Base-by-base conservation (phyloP, 176 grass and related monocot species). In the Tillandsia leiboldiana region DNA sequence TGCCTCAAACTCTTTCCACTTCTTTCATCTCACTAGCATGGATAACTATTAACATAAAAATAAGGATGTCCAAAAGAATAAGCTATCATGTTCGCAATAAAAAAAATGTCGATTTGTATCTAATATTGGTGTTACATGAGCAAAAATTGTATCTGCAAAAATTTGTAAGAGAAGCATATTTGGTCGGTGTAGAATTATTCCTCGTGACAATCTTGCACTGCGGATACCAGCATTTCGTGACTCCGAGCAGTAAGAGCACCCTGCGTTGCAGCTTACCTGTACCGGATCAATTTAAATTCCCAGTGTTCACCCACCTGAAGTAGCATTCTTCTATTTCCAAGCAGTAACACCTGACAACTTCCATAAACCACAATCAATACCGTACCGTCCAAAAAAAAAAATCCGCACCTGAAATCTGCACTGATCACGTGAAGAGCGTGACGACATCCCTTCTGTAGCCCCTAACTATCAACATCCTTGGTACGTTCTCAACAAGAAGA, bases 391-490 rank as follows among this genome's bases (percentile, higher is more conserved):
- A 27, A 42, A 18, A 42, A 42, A 42, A 42, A 0, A 24, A 24
- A 20, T 20, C 20, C 20, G 20, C 20, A 20, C 20, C 0, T 20
- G 20, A 20, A 42, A 2, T 72, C 12, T 12, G n/a, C 64, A 51
- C 49, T 51, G 51, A 81, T 87, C 72, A 99, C 52, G 94, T 99
- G 68, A 99, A 99, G 65, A 99, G 68, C 3, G 89, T 99, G 61
- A 99, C 94, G 62, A 99, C 89, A 82, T 99, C 94, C 85, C 75
- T 93, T 56, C 82, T 87, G 62, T 99, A 99, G 72, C 94, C 94
- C 76, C 87, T 93, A 77, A 99, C 94, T 73, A 99, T 93, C 73
- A 99, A 71, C 89, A 99, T 88, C 20, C 94, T 88, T 12, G 94
- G 86, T 67, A 99, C 89, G 63, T 99, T 99, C 71, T 99, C 94